Conservation (phyloP, 208 protist species). For the Tetramitus jugosus region DNA sequence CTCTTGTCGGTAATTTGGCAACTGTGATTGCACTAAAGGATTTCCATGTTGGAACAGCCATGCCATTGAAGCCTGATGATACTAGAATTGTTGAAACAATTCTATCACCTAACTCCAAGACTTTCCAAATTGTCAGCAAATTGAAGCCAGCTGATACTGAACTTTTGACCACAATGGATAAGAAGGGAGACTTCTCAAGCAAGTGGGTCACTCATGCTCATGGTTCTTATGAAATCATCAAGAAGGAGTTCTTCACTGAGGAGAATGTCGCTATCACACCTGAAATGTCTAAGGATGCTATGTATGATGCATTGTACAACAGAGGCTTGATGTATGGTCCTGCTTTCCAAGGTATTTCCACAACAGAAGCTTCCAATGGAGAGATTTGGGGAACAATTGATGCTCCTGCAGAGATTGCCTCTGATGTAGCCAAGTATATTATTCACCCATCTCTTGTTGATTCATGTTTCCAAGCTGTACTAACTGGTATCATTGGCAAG, state of each 20-base stretch:
- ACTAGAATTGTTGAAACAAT: background rate
- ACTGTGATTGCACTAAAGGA: too few species aligned
- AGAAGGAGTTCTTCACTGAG: background rate
- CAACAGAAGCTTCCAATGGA: too few species aligned
- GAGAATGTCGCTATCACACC: background rate
- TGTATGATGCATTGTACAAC: background rate
- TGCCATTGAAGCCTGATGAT: background rate
- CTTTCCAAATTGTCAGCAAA: background rate
- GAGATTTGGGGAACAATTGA: background rate
- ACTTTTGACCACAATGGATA: too few species aligned
- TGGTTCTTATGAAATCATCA: background rate
- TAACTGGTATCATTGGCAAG: too few species aligned
- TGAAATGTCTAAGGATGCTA: background rate
- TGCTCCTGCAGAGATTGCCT: background rate
- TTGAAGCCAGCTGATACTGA: too few species aligned
- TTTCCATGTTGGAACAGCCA: background rate
- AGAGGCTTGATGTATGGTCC: background rate
- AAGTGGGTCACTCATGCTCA: background rate
- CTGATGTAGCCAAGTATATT: background rate
- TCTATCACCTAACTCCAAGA: background rate
- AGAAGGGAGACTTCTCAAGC: background rate
- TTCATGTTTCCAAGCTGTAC: constrained; percentile 2
- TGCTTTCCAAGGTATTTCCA: background rate
- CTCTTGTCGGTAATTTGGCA: too few species aligned
- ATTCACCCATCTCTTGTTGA: background rate